These are phyloP conservation scores for Pachyrhizus erosus DNA, from an alignment of 306 rosid species.

Conservation along the genomic window DNA sequence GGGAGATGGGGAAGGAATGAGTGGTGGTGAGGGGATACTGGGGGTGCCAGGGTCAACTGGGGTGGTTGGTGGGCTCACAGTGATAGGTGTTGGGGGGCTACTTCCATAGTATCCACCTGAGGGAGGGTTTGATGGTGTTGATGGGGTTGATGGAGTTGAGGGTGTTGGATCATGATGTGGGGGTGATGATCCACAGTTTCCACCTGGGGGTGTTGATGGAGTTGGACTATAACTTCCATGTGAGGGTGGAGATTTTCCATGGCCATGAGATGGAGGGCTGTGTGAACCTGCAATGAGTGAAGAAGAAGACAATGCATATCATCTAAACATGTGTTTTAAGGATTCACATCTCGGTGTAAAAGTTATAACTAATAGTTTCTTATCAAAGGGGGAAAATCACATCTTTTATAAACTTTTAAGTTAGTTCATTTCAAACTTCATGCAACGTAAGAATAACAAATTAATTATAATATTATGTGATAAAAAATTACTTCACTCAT, in stretches of 20 bases:
- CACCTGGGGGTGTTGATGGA: conserved; percentile 67
- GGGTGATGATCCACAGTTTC: conserved; percentile 60
- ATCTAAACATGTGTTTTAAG: no score
- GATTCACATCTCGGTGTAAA: no score
- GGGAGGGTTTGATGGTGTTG: conserved; percentile 63
- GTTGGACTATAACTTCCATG: conserved; percentile 59
- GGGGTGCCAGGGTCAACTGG: conserved; percentile 65
- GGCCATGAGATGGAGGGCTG: conserved; percentile 56
- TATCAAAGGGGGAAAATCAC: not conserved
- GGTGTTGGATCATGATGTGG: conserved; percentile 49
- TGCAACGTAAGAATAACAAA: not conserved
- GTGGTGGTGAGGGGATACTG: conserved; percentile 66
- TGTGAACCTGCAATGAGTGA: conserved; percentile 49
- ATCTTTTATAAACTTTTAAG: not conserved
- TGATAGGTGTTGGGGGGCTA: conserved; percentile 58
- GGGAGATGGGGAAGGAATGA: conserved; percentile 73
- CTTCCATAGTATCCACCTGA: conserved; percentile 60
- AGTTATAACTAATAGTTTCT: not conserved
- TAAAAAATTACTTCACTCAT: not conserved
- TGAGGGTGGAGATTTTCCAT: conserved; percentile 61
- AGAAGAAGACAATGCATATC: not conserved
- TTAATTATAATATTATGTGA: not conserved
- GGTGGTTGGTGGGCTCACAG: conserved; percentile 63
- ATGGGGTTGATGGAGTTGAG: conserved; percentile 36
- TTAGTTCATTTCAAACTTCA: not conserved